A percentile compares a stretch with the other conserved stretches of the same genome.
phyloP scores from a whole-genome alignment of 78 protist species.

The Emiliania huxleyi region DNA sequence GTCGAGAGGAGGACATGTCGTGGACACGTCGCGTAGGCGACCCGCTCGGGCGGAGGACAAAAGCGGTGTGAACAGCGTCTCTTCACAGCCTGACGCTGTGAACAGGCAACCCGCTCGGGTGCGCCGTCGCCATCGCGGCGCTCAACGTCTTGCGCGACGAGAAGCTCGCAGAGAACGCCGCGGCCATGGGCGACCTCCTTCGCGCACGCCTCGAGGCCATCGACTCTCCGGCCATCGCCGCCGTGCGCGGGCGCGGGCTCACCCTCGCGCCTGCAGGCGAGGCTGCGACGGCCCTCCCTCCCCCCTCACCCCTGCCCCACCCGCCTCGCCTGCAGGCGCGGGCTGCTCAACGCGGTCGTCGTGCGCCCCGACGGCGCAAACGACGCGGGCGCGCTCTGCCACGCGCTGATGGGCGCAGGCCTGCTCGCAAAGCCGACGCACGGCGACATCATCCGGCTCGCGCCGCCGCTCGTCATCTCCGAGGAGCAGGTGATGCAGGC shows the following conservation, averaged over 20 bases:
- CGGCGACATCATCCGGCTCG: constrained; percentile 88
- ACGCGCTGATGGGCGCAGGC: constrained; percentile 63
- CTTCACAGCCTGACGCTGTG: too few species aligned
- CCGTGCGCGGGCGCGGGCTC: constrained; percentile 72
- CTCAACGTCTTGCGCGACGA: constrained; percentile 81
- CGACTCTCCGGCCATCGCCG: constrained; percentile 18
- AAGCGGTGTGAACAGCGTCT: too few species aligned
- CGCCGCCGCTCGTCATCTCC: constrained; percentile 90
- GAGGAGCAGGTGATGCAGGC: constrained; percentile 58
- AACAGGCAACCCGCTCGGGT: constrained; percentile 93
- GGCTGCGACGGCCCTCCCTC: too few species aligned
- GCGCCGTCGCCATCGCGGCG: constrained; percentile 90
- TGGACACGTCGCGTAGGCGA: too few species aligned
- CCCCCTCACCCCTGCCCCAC: too few species aligned
- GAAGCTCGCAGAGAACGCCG: constrained; percentile 73
- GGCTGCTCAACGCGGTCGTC: constrained; percentile 80
- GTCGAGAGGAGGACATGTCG: too few species aligned
- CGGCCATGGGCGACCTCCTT: constrained; percentile 40
- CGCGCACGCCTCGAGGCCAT: constrained; percentile 1
- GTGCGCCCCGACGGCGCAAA: constrained; percentile 55
- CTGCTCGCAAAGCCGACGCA: constrained; percentile 97
- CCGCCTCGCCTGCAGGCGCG: constrained; percentile 66
- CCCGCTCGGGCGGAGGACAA: too few species aligned
- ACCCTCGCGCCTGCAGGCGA: too few species aligned
- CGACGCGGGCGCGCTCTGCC: background rate